Evolutionary conservation across 2,329 filamentous ascomycete species (phyloP).

Genomic region (Trematosphaeria pertusa): DNA sequence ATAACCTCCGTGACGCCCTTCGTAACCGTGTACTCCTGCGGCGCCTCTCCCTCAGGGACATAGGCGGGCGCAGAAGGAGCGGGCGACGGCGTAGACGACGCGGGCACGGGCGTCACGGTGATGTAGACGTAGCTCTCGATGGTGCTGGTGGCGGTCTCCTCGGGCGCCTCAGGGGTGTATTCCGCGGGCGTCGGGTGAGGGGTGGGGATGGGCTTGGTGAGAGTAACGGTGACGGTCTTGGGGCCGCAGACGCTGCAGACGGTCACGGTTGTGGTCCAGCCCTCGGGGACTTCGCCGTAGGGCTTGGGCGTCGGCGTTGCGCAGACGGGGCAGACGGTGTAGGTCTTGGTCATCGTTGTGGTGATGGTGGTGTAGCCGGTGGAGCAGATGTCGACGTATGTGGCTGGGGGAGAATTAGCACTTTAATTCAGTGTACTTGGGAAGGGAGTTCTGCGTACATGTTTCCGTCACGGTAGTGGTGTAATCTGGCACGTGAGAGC

Average conservation of each 20-base stretch:
- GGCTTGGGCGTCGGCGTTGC: constrained; percentile 17
- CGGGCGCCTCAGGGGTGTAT: constrained; percentile 1
- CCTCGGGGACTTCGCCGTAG: constrained; percentile 31
- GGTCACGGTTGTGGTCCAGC: constrained; percentile 43
- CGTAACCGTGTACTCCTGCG: not conserved
- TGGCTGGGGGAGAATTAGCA: constrained; percentile 14
- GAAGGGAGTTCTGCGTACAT: constrained; percentile 16
- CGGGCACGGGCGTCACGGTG: constrained; percentile 20
- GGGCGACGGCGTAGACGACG: constrained; percentile 15
- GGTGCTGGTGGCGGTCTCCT: constrained; percentile 14
- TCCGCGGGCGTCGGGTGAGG: constrained; percentile 15
- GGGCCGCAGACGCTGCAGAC: constrained; percentile 31
- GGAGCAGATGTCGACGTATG: constrained; percentile 46
- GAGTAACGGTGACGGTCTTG: constrained; percentile 37
- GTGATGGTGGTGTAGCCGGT: constrained; percentile 44
- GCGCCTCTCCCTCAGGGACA: constrained; percentile 1
- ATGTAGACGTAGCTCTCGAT: constrained; percentile 25
- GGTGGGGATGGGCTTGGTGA: constrained; percentile 39
- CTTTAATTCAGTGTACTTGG: too few species aligned
- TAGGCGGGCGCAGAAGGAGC: constrained; percentile 11
- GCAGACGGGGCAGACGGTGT: constrained; percentile 26
- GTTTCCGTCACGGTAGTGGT: constrained; percentile 28
- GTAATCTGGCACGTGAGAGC: constrained; percentile 16
- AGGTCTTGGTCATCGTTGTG: constrained; percentile 37
- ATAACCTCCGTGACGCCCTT: not conserved